phyloP scores from a whole-genome alignment of 768 basidiomycete genomes.

The Pisolithus tinctorius region DNA sequence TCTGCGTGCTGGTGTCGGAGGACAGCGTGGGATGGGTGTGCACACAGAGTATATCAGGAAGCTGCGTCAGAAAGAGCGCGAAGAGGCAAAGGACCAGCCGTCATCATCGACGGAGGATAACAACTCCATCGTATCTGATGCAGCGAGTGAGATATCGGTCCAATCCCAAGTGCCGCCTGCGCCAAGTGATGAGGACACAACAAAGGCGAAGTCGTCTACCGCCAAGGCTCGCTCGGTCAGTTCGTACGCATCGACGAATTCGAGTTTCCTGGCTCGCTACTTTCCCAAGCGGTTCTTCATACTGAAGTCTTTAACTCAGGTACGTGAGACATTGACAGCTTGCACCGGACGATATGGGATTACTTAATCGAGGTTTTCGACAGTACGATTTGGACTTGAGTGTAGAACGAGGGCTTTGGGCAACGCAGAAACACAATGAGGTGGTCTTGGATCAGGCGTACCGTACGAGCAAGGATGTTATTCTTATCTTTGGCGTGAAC shows the following conservation, averaged over 20 bases:
- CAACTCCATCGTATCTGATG: background rate
- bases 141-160: conserved; percentile 3
- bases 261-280: conserved; percentile 64
- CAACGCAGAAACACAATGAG: conserved; percentile 91
- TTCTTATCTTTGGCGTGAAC: conserved; percentile 88
- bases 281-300: conserved; percentile 93
- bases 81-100: conserved; percentile 12
- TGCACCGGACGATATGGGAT: background rate
- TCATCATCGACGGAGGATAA: conserved; percentile 5
- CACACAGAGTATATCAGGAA: conserved; percentile 80
- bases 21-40: conserved; percentile 79
- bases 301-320: conserved; percentile 80
- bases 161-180: conserved; percentile 22
- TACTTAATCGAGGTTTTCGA: background rate
- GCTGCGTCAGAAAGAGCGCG: conserved; percentile 34
- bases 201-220: background rate
- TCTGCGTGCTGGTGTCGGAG: conserved; percentile 83
- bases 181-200: conserved; percentile 34
- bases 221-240: conserved; percentile 39
- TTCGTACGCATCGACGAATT: conserved; percentile 77
- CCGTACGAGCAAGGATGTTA: conserved; percentile 85
- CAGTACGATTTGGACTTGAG: conserved; percentile 78
- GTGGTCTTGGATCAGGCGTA: conserved; percentile 86
- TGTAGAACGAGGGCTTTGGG: conserved; percentile 76
- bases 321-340: conserved; percentile 24